A percentile compares a stretch with the other conserved stretches of the same genome.
Evolutionary conservation across 2,329 filamentous ascomycete genomes (phyloP).

Genomic region (Chaetomiaceae sp.): DNA sequence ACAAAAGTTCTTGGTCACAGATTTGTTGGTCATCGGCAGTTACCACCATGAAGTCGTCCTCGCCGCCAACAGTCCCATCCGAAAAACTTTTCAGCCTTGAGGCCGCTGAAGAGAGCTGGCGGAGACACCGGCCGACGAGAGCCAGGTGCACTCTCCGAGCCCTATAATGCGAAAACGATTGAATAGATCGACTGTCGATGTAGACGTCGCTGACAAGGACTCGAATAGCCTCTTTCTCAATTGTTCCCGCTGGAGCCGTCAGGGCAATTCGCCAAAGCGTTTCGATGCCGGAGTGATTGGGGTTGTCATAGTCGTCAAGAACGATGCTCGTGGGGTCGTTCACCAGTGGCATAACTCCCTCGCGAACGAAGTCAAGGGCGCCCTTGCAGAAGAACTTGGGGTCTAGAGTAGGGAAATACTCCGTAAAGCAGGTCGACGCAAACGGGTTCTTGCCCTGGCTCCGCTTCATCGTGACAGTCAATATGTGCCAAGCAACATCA

Average conservation of each 20-base stretch:
- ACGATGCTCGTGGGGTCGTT: constrained; percentile 42
- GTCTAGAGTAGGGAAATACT: constrained; percentile 55
- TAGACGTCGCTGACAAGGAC: constrained; percentile 70
- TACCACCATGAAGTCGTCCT: constrained; percentile 52
- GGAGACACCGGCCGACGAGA: constrained; percentile 69
- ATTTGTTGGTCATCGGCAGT: constrained; percentile 45
- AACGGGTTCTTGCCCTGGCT: constrained; percentile 51
- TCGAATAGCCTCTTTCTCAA: constrained; percentile 64
- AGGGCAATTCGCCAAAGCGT: constrained; percentile 82
- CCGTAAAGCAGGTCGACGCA: constrained; percentile 47
- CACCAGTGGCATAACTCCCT: constrained; percentile 45
- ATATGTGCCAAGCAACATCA: constrained; percentile 63
- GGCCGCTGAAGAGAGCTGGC: constrained; percentile 63
- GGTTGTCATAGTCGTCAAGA: constrained; percentile 48
- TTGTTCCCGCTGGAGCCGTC: constrained; percentile 57
- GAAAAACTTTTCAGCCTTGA: constrained; percentile 48
- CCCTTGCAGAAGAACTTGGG: constrained; percentile 57
- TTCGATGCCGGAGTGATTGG: constrained; percentile 56
- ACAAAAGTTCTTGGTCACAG: constrained; percentile 55
- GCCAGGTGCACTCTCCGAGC: constrained; percentile 60
- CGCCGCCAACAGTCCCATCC: constrained; percentile 40
- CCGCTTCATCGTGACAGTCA: constrained; percentile 47
- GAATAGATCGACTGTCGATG: constrained; percentile 53
- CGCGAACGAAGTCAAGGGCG: constrained; percentile 59
- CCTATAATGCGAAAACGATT: constrained; percentile 44